Base-by-base conservation (phyloP, 140 eudicot species). In the Ambrosia hybrid region DNA sequence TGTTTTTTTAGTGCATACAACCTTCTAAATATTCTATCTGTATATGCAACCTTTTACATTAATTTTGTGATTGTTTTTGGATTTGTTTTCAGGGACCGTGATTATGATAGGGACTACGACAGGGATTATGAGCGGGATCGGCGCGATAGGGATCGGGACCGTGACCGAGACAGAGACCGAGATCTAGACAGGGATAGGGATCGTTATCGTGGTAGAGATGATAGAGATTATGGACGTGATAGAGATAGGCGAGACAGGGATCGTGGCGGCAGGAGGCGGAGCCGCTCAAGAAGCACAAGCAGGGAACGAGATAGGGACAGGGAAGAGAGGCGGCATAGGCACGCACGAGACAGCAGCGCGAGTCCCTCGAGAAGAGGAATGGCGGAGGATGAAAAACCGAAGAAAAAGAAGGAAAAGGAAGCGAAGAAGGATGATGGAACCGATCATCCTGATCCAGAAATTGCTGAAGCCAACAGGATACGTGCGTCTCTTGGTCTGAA, bases 401-500 rank as follows among this genome's bases (percentile, higher is more conserved):
- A 86, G 84, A 90, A 93, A 85, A 90, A 94, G 86, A 90, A 90
- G 67, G 88, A 87, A 72, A 81, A 88, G 73, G 82, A 91, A 79
- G 81, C 78, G 66, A 86, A 81, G 86, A 85, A 84, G 57, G 97
- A 90, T 61, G 97, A 94, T 64, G 97, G 97, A 53, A 86, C 93
- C 0, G 97, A 91, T 36, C 97, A 91, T 72, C 96, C 97, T 2
- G 91, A 91, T 79, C 97, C 97, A 1, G 96, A 91, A 81, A 91
- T 91, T 78, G 97, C 97, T 5, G 97, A 76, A 79, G 88, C 90
- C 36, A 91, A 88, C 70, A 86, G 76, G 78, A 52, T 91, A 30
- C 82, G 97, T 4, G 97, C 97, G 5, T 78, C 89, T 0, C 85
- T 91, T 57, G 97, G 97, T 46, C 5, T 91, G 66, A 84, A 84